These are phyloP conservation scores for Coemansia sp. DNA, from an alignment of 192 early-diverging fungal species.

Conservation along the genomic window DNA sequence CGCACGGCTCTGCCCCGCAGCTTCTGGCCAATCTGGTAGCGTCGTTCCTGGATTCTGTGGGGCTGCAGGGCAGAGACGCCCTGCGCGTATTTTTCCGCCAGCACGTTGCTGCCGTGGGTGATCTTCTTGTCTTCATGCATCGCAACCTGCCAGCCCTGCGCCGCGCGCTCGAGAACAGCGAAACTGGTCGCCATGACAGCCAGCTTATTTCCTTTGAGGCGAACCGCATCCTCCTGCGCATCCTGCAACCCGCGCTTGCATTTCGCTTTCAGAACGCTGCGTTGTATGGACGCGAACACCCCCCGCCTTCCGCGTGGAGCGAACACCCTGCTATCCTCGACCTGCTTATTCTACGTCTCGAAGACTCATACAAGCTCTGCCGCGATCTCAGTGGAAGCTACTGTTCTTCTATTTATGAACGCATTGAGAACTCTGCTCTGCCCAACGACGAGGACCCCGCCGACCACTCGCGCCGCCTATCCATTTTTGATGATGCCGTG, in stretches of 20 bases:
- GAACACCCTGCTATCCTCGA: conserved; percentile 19
- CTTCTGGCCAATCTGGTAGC: conserved; percentile 30
- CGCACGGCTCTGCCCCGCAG: conserved; percentile 22
- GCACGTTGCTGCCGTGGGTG: conserved; percentile 25
- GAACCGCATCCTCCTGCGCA: conserved; percentile 21
- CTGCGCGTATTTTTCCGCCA: conserved; percentile 42
- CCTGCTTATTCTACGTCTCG: conserved; percentile 25
- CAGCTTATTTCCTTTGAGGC: conserved; percentile 39
- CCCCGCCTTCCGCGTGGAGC: conserved; percentile 22
- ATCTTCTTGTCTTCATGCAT: conserved; percentile 34
- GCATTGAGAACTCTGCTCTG: conserved; percentile 22
- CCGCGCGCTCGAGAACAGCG: conserved; percentile 27
- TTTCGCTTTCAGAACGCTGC: conserved; percentile 36
- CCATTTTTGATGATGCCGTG: conserved; percentile 26
- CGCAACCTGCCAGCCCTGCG: conserved; percentile 23
- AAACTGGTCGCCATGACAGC: conserved; percentile 19
- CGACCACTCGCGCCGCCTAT: conserved; percentile 6
- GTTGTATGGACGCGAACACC: conserved; percentile 13
- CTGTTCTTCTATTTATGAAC: conserved; percentile 33
- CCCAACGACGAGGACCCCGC: conserved; percentile 22
- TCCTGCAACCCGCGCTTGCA: conserved; percentile 27
- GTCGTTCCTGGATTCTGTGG: conserved; percentile 29
- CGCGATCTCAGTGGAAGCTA: conserved; percentile 30
- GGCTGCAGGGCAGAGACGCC: conserved; percentile 29
- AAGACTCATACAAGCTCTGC: conserved; percentile 35